Base-by-base conservation (phyloP, 129 eudicot species). In the Lonicera japonica region DNA sequence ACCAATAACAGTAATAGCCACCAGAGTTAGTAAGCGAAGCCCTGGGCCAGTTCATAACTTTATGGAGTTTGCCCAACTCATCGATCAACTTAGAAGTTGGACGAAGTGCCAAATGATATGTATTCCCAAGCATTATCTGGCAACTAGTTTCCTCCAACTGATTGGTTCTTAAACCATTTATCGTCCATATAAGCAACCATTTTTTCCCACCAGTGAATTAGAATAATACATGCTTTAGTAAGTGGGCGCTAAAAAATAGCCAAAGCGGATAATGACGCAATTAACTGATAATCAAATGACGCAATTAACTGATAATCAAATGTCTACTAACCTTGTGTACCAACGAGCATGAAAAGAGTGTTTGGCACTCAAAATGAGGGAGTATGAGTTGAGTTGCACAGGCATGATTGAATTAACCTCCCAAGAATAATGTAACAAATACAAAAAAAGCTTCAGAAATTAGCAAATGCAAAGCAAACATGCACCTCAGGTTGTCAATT, bases 141-240 rank as follows among this genome's bases (percentile, higher is more conserved):
- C 96, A 82, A 39, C 98, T 96, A 78, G 87, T 91, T 9, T 87
- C 98, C 79, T 91, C 98, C 52, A 91, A 95, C 73, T 91, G 96
- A 43, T 65, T 73, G 14, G 85, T 87, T 5, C 95, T 91, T 74
- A 91, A 74, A 65, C 98, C 96, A 82, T 91, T 91, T 65, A 91
- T 91, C 34, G 98, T 91, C 66, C 98, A 96, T 91, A 76, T 21
- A 43, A 68, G 70, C 74, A 73, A 61, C 15, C 21, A 15, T 3
- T 43, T 25, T 18, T 21, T 21, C 41, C 23, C 64, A 25, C 63
- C 38, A 71, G 56, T n/a, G n/a, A 25, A 52, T 1, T 21, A 39
- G 46, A 60, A 20, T 67, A 14, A 40, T 47, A 63, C 0, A 22
- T 46, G 59, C 36, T 19, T n/a, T 43, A 20, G 14, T 36, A 17